phyloP scores from a whole-genome alignment of 2,329 filamentous ascomycete species.

The Harringtonia aguacate region DNA sequence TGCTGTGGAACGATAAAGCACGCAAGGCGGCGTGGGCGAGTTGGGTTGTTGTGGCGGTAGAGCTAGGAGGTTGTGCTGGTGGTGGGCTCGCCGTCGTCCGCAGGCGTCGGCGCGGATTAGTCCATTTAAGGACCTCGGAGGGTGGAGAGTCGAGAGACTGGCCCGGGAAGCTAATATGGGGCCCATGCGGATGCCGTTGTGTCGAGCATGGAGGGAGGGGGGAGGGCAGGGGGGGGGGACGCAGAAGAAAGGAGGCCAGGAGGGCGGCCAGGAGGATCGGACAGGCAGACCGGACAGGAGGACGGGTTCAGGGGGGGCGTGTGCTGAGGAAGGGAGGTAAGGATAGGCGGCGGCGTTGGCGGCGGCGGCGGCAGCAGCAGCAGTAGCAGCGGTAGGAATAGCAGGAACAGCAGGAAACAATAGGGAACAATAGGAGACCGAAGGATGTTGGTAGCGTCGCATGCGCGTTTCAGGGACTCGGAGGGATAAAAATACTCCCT shows the following conservation, averaged over 20 bases:
- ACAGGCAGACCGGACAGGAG: no score
- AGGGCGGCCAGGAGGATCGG: neutral
- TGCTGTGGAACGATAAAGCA: conserved; percentile 2
- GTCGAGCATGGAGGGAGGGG: no score
- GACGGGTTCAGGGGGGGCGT: neutral
- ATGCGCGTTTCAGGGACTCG: neutral
- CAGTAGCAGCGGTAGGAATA: no score
- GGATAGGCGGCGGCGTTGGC: neutral
- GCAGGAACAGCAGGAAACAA: no score
- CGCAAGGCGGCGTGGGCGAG: neutral
- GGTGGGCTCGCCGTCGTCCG: neutral
- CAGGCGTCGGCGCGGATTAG: conserved; percentile 7
- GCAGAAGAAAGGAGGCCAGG: neutral
- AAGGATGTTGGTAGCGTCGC: neutral
- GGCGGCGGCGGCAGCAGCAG: no score
- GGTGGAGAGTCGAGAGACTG: conserved; percentile 8
- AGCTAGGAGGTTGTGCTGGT: neutral
- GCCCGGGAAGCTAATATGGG: conserved; percentile 2
- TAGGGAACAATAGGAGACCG: neutral
- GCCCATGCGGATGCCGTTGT: conserved; percentile 2
- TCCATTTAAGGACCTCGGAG: conserved; percentile 11
- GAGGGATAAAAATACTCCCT: neutral
- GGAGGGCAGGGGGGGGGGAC: neutral
- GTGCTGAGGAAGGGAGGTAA: neutral
- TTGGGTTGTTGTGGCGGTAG: no score